These are phyloP conservation scores for Colletotrichum sansevieriae DNA, from an alignment of 2,329 filamentous ascomycete species.

Conservation along the genomic window DNA sequence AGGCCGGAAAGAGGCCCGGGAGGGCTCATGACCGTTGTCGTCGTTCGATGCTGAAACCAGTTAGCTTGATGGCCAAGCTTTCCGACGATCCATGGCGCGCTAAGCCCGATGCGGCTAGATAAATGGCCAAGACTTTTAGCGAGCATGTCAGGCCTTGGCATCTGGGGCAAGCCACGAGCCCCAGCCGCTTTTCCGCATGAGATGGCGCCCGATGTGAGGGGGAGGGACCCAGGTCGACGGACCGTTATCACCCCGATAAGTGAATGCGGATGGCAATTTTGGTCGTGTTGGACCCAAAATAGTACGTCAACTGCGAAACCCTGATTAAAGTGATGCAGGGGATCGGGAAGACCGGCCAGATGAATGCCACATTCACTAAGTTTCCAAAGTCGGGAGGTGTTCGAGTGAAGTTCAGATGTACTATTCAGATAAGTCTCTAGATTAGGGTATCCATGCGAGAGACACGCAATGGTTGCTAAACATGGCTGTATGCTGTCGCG, in stretches of 20 bases:
- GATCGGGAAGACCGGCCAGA: no score
- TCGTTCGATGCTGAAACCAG: slow-evolving; percentile 1
- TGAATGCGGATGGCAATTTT: not conserved
- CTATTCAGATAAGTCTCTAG: no score
- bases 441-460: no score
- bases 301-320: no score
- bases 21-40: not conserved
- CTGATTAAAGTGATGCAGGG: no score
- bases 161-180: slow-evolving; percentile 7
- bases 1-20: not conserved
- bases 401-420: no score
- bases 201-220: not conserved
- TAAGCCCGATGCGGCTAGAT: slow-evolving; percentile 6
- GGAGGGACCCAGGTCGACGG: not conserved
- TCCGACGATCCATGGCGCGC: not conserved
- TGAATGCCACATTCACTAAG: no score
- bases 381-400: no score
- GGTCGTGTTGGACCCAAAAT: not conserved
- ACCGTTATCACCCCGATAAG: slow-evolving; percentile 12
- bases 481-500: no score
- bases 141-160: slow-evolving; percentile 5
- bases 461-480: no score
- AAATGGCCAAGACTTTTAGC: slow-evolving; percentile 8
- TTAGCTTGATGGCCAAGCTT: slow-evolving; percentile 3
- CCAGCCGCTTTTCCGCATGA: not conserved